These are phyloP conservation scores for Rhynchospora pubera DNA, from an alignment of 176 grass and related monocot genomes.

Conservation along the genomic window DNA sequence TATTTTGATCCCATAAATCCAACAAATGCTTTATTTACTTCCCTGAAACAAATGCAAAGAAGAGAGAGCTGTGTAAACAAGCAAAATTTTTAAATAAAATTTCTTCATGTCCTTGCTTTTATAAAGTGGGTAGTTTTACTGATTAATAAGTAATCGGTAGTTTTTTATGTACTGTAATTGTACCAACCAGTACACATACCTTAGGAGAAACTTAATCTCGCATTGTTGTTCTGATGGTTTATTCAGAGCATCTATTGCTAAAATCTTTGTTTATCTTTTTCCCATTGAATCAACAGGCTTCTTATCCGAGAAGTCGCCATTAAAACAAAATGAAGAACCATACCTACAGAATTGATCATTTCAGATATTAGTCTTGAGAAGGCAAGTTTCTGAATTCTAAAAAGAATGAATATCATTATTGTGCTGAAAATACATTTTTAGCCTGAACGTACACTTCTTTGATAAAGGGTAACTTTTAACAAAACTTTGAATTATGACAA, in stretches of 20 bases:
- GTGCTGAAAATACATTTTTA: background rate
- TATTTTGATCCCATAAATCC: slow-evolving; percentile 64
- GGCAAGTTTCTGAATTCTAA: background rate
- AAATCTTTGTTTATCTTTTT: slow-evolving; percentile 56
- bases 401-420: too few species aligned
- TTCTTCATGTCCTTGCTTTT: background rate
- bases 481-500: background rate
- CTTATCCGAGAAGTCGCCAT: slow-evolving; percentile 52
- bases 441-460: background rate
- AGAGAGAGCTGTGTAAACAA: background rate
- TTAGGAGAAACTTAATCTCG: slow-evolving; percentile 40
- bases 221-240: slow-evolving; percentile 42
- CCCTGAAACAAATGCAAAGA: slow-evolving; percentile 21
- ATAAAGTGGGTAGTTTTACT: background rate
- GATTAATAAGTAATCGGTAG: background rate
- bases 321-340: slow-evolving; percentile 67
- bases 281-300: slow-evolving; percentile 59
- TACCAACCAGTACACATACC: slow-evolving; percentile 34
- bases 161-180: background rate
- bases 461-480: background rate
- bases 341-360: slow-evolving; percentile 34
- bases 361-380: background rate
- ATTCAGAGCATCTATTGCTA: slow-evolving; percentile 80
- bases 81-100: background rate
- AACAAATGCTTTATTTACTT: slow-evolving; percentile 72